Conservation (phyloP, 805 yeast genomes). For the Tetrapisispora fleetii region DNA sequence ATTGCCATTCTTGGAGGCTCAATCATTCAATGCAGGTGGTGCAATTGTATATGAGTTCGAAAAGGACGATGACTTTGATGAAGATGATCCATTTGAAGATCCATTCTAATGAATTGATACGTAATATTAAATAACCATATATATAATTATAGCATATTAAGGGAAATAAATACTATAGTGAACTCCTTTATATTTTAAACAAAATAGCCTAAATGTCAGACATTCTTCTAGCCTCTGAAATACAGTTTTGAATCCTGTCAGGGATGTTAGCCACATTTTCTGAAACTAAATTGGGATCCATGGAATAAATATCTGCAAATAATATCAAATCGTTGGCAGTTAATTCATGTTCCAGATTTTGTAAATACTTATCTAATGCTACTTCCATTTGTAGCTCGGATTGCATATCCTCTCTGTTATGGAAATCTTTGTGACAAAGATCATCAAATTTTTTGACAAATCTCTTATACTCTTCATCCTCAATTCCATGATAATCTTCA, state of each 20-base stretch:
- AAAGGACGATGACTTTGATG: conserved; percentile 95
- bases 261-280: not conserved
- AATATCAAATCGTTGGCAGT: conserved; percentile 47
- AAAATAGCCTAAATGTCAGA: not conserved
- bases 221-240: not conserved
- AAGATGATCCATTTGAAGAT: conserved; percentile 95
- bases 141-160: not conserved
- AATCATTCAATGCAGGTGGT: conserved; percentile 63
- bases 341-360: conserved; percentile 22
- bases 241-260: not conserved
- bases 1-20: conserved; percentile 87
- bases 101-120: conserved; percentile 64
- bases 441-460: conserved; percentile 8
- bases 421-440: not conserved
- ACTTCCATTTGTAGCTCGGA: conserved; percentile 33
- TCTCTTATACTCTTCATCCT: conserved; percentile 27
- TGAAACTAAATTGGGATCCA: not conserved
- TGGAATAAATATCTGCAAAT: not conserved
- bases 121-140: conserved; percentile 9
- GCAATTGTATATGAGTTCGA: conserved; percentile 94
- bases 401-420: not conserved
- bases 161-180: not conserved
- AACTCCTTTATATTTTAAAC: not conserved
- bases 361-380: conserved; percentile 25
- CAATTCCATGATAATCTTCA: conserved; percentile 34